Evolutionary conservation across 2,329 filamentous ascomycete species (phyloP).

Genomic region (Microcera coccophila): DNA sequence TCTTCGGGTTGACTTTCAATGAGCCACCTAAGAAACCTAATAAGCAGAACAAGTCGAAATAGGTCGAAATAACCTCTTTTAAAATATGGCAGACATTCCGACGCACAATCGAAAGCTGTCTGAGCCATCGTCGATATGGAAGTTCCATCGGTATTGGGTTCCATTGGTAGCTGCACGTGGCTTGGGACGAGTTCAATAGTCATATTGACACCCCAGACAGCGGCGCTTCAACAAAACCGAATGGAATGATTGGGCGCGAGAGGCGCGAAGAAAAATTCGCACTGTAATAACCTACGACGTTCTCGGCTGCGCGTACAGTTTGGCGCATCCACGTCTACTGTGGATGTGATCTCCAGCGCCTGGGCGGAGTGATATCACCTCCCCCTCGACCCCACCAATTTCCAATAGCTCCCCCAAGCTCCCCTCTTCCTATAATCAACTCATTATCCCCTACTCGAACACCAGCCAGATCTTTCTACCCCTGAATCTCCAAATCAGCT

Average conservation of each 20-base stretch:
- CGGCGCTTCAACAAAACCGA: too few relatives aligned
- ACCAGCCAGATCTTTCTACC: too few relatives aligned
- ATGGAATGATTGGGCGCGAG: too few relatives aligned
- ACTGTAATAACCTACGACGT: too few relatives aligned
- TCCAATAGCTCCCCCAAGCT: constrained; percentile 29
- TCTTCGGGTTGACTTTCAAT: constrained; percentile 52
- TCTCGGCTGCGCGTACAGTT: constrained; percentile 17
- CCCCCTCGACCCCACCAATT: constrained; percentile 19
- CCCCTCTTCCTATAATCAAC: constrained; percentile 22
- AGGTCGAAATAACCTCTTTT: constrained; percentile 1
- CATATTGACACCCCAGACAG: too few relatives aligned
- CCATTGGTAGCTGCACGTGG: too few relatives aligned
- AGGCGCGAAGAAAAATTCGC: too few relatives aligned
- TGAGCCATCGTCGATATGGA: too few relatives aligned
- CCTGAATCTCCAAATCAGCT: constrained; percentile 3
- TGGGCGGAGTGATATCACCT: constrained; percentile 25
- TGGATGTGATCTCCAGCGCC: constrained; percentile 25
- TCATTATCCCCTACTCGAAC: not conserved
- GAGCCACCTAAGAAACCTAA: constrained; percentile 13
- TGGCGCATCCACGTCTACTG: constrained; percentile 9
- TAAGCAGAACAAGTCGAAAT: constrained; percentile 16
- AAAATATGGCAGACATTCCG: too few relatives aligned
- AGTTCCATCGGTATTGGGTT: too few relatives aligned
- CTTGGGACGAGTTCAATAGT: too few relatives aligned
- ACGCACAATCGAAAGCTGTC: too few relatives aligned